Evolutionary conservation across 2,329 filamentous ascomycete species (phyloP).

Genomic region (Clarireedia monteithiana): DNA sequence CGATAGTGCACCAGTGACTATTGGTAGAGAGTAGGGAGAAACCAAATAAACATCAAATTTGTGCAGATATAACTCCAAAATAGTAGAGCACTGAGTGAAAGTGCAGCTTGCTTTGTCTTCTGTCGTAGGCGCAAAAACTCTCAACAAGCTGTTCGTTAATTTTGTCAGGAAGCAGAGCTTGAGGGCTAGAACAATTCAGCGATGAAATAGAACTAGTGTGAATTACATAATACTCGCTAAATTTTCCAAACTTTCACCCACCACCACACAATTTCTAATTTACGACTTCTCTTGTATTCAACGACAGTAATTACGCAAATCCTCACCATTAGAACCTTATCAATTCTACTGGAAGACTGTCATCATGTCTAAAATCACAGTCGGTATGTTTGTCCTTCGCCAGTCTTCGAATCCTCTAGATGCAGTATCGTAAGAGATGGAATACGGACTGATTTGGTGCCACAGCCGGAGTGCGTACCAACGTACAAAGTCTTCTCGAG

Average conservation of each 20-base stretch:
- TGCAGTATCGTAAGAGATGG: background rate
- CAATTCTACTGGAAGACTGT: slow-evolving; percentile 80
- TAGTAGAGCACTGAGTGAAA: no score
- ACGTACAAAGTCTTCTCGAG: slow-evolving; percentile 88
- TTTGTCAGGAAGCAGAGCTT: no score
- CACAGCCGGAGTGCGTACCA: slow-evolving; percentile 88
- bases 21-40: no score
- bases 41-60: no score
- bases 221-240: slow-evolving; percentile 1
- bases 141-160: no score
- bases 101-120: no score
- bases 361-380: slow-evolving; percentile 83
- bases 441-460: slow-evolving; percentile 28
- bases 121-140: no score
- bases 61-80: no score
- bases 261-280: slow-evolving; percentile 7
- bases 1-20: no score
- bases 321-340: slow-evolving; percentile 65
- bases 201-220: background rate
- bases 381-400: slow-evolving; percentile 40
- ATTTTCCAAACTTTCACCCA: background rate
- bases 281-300: background rate
- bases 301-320: slow-evolving; percentile 31
- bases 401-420: background rate
- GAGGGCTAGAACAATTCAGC: no score